Percentiles rank a stretch among this genome's conserved stretches.
phyloP scores from a whole-genome alignment of 805 yeast species.

The Metschnikowia koreensis region DNA sequence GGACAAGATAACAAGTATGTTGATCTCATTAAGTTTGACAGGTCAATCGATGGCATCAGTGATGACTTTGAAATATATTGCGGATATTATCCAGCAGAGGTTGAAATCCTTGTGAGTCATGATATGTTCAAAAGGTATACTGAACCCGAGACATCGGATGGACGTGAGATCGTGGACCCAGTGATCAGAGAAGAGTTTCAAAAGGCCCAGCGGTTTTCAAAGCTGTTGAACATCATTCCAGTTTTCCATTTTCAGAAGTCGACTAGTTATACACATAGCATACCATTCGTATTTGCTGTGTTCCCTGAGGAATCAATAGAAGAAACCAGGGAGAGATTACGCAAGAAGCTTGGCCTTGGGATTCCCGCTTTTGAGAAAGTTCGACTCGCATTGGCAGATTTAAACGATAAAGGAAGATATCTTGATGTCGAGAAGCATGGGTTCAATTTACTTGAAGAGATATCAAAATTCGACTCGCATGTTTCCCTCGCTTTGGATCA shows the following conservation, averaged over 20 bases:
- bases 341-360: slow-evolving; percentile 69
- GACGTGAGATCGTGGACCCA: slow-evolving; percentile 27
- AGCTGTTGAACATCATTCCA: slow-evolving; percentile 48
- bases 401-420: slow-evolving; percentile 40
- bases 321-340: slow-evolving; percentile 65
- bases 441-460: slow-evolving; percentile 52
- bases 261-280: slow-evolving; percentile 66
- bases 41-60: slow-evolving; percentile 32
- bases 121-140: slow-evolving; percentile 31
- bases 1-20: slow-evolving; percentile 40
- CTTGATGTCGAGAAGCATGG: slow-evolving; percentile 52
- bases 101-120: slow-evolving; percentile 35
- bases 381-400: slow-evolving; percentile 56
- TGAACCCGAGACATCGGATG: slow-evolving; percentile 17
- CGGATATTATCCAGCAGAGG: slow-evolving; percentile 44
- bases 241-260: slow-evolving; percentile 79
- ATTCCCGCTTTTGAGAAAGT: slow-evolving; percentile 78
- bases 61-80: slow-evolving; percentile 38
- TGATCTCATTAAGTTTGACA: slow-evolving; percentile 38
- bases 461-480: slow-evolving; percentile 38
- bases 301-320: slow-evolving; percentile 63
- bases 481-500: slow-evolving; percentile 79
- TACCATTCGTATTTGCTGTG: slow-evolving; percentile 77
- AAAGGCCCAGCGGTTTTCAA: slow-evolving; percentile 23
- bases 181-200: slow-evolving; percentile 17